Conservation (phyloP, 2,329 filamentous ascomycete genomes). For the Ascochyta lentis region DNA sequence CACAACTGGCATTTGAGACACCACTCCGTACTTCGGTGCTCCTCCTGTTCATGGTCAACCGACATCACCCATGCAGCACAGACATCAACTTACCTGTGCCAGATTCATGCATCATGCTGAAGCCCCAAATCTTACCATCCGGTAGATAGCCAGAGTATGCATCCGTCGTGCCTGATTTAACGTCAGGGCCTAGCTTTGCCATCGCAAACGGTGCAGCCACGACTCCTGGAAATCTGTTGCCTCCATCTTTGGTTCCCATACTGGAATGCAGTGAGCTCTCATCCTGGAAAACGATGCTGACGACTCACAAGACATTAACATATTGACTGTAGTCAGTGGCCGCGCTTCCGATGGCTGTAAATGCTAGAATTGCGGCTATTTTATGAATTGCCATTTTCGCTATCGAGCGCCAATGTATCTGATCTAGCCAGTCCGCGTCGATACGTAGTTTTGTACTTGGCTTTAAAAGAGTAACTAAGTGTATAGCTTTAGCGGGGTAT, state of each 20-base stretch:
- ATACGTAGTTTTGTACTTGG: too few species aligned
- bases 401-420: background rate
- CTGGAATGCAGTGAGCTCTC: constrained; percentile 1
- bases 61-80: background rate
- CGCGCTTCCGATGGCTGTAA: background rate
- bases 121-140: constrained; percentile 42
- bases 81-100: constrained; percentile 25
- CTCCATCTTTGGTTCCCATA: constrained; percentile 37
- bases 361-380: background rate
- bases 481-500: background rate
- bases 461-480: background rate
- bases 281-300: too few species aligned
- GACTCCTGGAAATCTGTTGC: constrained; percentile 48
- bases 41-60: constrained; percentile 24
- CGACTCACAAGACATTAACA: constrained; percentile 47
- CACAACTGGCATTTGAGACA: constrained; percentile 45
- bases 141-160: constrained; percentile 47
- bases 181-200: constrained; percentile 47
- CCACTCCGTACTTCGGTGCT: constrained; percentile 45
- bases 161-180: constrained; percentile 37
- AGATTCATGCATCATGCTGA: constrained; percentile 47
- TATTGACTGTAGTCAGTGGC: constrained; percentile 36
- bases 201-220: constrained; percentile 48
- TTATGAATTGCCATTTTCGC: background rate
- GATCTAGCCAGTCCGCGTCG: too few species aligned